Evolutionary conservation across 345 rosid genomes (phyloP).

Genomic region (Excoecaria agallocha): DNA sequence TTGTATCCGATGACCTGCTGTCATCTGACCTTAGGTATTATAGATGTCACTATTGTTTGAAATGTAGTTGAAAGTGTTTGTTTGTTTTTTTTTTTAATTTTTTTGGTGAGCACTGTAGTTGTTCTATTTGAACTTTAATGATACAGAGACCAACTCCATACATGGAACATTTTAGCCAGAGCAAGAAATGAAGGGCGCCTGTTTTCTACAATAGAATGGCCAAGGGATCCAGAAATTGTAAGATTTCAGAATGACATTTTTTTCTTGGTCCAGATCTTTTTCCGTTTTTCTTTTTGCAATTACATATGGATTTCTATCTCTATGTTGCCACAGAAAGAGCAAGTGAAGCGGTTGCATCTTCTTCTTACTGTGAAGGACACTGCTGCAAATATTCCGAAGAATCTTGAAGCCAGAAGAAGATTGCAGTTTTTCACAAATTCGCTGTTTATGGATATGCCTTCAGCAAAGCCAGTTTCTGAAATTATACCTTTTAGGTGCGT

Average conservation of each 20-base stretch:
- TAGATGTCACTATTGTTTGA: not conserved
- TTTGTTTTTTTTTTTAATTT: not conserved
- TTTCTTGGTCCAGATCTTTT: not conserved
- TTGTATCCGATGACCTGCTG: slow-evolving; percentile 83
- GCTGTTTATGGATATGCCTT: slow-evolving; percentile 92
- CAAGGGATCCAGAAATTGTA: slow-evolving; percentile 91
- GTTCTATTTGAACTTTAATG: slow-evolving; percentile 18
- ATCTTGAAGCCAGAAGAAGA: slow-evolving; percentile 98
- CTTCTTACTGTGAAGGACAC: slow-evolving; percentile 96
- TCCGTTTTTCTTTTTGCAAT: slow-evolving; percentile 22
- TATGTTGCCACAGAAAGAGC: slow-evolving; percentile 68
- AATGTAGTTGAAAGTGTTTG: not conserved
- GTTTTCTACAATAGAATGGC: slow-evolving; percentile 86
- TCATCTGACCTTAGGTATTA: slow-evolving; percentile 77
- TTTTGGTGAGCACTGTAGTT: slow-evolving; percentile 8
- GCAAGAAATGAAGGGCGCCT: slow-evolving; percentile 87
- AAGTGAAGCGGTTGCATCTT: slow-evolving; percentile 88
- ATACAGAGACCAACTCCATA: slow-evolving; percentile 90
- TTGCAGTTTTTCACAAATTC: slow-evolving; percentile 86
- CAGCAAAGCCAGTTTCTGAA: slow-evolving; percentile 81
- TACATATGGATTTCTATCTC: slow-evolving; percentile 6
- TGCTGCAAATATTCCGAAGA: slow-evolving; percentile 90
- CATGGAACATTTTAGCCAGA: slow-evolving; percentile 85
- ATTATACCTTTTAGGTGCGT: slow-evolving; percentile 82
- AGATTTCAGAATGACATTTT: slow-evolving; percentile 12